Base-by-base conservation (phyloP, 2,329 filamentous ascomycete genomes). In the Trichoderma sp. region DNA sequence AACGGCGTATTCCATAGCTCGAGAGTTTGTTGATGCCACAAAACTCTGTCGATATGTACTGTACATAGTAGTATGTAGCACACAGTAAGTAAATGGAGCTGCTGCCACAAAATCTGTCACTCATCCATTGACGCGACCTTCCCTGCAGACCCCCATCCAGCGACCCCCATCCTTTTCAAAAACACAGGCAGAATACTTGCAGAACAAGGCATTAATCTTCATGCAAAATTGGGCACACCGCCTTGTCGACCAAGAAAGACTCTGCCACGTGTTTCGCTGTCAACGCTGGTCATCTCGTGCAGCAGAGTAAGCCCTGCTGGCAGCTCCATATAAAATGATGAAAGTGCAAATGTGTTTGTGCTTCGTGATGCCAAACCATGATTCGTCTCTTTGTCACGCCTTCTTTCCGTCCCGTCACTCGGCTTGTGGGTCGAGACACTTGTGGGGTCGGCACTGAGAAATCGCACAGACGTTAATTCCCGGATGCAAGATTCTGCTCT, bases 251-350 rank as follows among this genome's bases (percentile, higher is more conserved):
- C 42, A 60, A n/a, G n/a, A n/a, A n/a, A 34, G 58, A 27, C 29
- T 56, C 50, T n/a, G 64, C 56, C 65, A 67, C 65, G 57, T 67
- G 65, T 67, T 48, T 48, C 8, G 25, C 56, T 61, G 48, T 48
- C 48, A 29, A 58, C 2, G 64, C 64, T 58, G 25, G 37, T 19
- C 39, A 59, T 58, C 32, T 27, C 29, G 22, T n/a, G n/a, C n/a
- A n/a, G n/a, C n/a, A n/a, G n/a, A n/a, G n/a, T n/a, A 37, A 25
- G 42, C 6, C 29, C 29, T 50, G 17, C 50, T 48, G 27, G 8
- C 39, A 32, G 35, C 27, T 32, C n/a, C 27, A 32, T 2, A n/a
- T 29, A 17, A 27, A 4, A 5, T 8, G n/a, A 48, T 22, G 39
- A 5, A 45, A n/a, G n/a, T n/a, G n/a, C n/a, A n/a, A n/a, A n/a